These are phyloP conservation scores for Ceratobasidium sp. DNA, from an alignment of 1,284 basidiomycete genomes.

Conservation along the genomic window DNA sequence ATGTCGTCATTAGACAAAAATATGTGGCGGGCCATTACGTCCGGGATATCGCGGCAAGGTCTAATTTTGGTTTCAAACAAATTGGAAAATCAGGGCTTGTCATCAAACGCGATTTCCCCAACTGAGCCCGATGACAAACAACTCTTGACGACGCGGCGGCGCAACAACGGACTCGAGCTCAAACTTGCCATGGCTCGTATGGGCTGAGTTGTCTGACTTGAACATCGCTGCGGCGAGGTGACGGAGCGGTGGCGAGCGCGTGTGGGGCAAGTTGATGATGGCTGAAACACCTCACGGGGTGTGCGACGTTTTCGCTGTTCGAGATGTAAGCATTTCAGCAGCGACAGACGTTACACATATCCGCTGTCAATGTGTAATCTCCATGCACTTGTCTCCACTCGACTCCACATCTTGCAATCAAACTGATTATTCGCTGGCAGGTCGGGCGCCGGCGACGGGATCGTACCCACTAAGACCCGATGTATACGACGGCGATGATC, in stretches of 20 bases:
- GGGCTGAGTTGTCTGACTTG: background rate
- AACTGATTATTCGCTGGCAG: too few relatives aligned
- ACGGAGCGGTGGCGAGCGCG: background rate
- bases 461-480: too few relatives aligned
- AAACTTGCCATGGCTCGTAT: background rate
- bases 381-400: background rate
- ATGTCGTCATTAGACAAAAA: background rate
- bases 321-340: background rate
- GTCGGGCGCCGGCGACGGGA: too few relatives aligned
- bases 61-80: background rate
- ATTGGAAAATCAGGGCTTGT: background rate
- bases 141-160: too few relatives aligned
- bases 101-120: background rate
- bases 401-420: too few relatives aligned
- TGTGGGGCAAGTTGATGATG: background rate
- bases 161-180: too few relatives aligned
- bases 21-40: background rate
- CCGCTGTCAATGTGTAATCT: background rate
- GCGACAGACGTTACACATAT: background rate
- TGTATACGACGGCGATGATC: too few relatives aligned
- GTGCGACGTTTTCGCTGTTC: background rate
- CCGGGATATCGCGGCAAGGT: constrained; percentile 12
- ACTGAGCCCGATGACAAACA: constrained; percentile 22
- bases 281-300: background rate
- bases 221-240: background rate